Evolutionary conservation across 345 rosid genomes (phyloP), one percentile per base, ranked within the genome.

Genomic region (Syzygium jambos): DNA sequence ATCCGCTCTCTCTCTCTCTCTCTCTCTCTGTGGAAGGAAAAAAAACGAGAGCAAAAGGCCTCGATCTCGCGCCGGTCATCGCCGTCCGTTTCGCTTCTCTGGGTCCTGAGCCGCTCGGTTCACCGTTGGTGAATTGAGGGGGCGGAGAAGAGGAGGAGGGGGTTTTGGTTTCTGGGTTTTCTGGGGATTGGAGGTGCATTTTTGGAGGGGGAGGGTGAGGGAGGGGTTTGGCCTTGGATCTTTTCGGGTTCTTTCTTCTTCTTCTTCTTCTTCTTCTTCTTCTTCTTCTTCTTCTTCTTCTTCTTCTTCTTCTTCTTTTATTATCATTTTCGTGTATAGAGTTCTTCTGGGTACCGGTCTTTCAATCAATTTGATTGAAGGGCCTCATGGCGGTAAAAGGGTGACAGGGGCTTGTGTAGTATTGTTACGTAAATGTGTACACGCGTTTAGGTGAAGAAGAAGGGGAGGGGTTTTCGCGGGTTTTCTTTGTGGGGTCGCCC

Each of bases 1-100:
- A 90, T 90, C 92, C 92, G 3, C 89, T 49, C 85, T 55, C 55
- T 61, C 53, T 55, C 21, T 22, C 14, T 51, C 84, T 46, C 85
- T 61, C 53, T 55, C 21, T 22, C 14, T 51, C 84, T 49, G 68
- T 51, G 23, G 22, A 23, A 16, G 84, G 9, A 25, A 27, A 14
- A 5, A 59, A 5, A 59, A 2, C n/a, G 29, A 19, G 38, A 73
- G 14, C 2, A 73, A 9, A 5, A 55, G 82, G 49, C 82, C 43
- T 73, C 19, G 6, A 41, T 38, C 41, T 22, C 82, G 19, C 49
- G n/a, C 63, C 63, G n/a, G 25, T 23, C 63, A 14, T 23, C 63
- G 10, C 11, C n/a, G 63, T 11, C 27, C 59, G 8, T 55, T 22
- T 55, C 25, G 27, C 27, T 55, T 55, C 63, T 57, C 63, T 23